Evolutionary conservation across 1,284 basidiomycete species (phyloP).

Genomic region (Cutaneotrichosporon cutaneum): DNA sequence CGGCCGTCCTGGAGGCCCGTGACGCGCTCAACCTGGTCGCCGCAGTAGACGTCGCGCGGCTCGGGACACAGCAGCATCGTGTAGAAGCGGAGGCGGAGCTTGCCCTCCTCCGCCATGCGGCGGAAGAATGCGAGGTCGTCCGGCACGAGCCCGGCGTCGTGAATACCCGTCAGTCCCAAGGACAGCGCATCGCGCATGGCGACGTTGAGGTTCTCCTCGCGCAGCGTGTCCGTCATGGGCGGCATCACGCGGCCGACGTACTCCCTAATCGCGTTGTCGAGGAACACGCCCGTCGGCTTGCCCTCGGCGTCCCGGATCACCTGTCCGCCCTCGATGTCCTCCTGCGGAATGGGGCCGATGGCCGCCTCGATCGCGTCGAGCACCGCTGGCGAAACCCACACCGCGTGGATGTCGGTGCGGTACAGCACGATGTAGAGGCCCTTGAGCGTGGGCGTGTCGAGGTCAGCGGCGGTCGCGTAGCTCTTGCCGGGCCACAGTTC

Average conservation of each 20-base stretch:
- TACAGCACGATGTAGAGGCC: constrained; percentile 67
- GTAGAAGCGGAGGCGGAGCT: constrained; percentile 71
- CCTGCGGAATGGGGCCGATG: constrained; percentile 59
- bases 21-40: constrained; percentile 62
- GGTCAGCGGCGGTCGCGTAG: constrained; percentile 76
- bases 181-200: constrained; percentile 67
- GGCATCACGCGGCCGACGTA: constrained; percentile 57
- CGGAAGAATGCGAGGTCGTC: constrained; percentile 65
- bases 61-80: constrained; percentile 62
- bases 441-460: constrained; percentile 64
- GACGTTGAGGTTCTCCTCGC: constrained; percentile 63
- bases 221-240: constrained; percentile 61
- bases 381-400: constrained; percentile 72
- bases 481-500: constrained; percentile 61
- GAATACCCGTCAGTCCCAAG: constrained; percentile 75
- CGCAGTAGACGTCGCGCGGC: constrained; percentile 63
- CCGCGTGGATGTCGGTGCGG: constrained; percentile 77
- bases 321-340: constrained; percentile 68
- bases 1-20: constrained; percentile 55
- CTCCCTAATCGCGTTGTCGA: constrained; percentile 49
- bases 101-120: constrained; percentile 64
- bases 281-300: constrained; percentile 65
- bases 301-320: constrained; percentile 67
- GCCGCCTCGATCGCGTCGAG: constrained; percentile 64
- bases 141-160: constrained; percentile 68